Base-by-base conservation (phyloP, 2,329 filamentous ascomycete genomes). In the Chaetomiaceae sp. region DNA sequence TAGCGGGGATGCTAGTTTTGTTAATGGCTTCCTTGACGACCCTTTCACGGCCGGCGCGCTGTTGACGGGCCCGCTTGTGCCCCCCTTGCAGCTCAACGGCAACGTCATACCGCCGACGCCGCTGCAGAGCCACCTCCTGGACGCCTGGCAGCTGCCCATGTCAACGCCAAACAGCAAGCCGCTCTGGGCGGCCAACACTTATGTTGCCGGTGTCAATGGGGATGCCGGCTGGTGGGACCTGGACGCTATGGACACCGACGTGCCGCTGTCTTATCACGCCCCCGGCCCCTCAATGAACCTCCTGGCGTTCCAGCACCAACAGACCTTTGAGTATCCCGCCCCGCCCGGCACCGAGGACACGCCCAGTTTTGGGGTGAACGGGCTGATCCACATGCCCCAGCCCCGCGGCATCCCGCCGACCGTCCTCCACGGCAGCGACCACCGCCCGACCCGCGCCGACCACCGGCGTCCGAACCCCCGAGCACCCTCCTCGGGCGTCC, bases 311-410 rank as follows among this genome's bases (percentile, higher is more conserved):
- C 70, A 72, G 37, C 70, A 72, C 6, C 56, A 55, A 10, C 55
- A 21, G n/a, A 42, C 27, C 17, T 55, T 50, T 20, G 41, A 53
- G 8, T 55, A 55, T 23, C 47, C 55, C 7, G 25, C 48, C 4
- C 52, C 53, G 1, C 55, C 52, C 2, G 45, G 37, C 12, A 49
- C 44, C 40, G 48, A 48, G 14, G 27, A 51, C 31, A 6, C 27
- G 17, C 2, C 34, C 12, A 30, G 50, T 37, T 53, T 57, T 38
- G 50, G 51, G 1, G 71, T 79, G 51, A 76, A 80, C 51, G 50
- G 51, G 1, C 71, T 79, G 51, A 76, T 80, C 51, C 73, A 79
- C 58, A 76, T 78, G 74, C 75, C 75, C 16, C 74, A 76, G 52
- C 70, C 74, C 4, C 72, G 65, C 1, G 54, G 62, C 5, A 63